Conservation (phyloP, 2,329 filamentous ascomycete species). For the Colletotrichum lini region DNA sequence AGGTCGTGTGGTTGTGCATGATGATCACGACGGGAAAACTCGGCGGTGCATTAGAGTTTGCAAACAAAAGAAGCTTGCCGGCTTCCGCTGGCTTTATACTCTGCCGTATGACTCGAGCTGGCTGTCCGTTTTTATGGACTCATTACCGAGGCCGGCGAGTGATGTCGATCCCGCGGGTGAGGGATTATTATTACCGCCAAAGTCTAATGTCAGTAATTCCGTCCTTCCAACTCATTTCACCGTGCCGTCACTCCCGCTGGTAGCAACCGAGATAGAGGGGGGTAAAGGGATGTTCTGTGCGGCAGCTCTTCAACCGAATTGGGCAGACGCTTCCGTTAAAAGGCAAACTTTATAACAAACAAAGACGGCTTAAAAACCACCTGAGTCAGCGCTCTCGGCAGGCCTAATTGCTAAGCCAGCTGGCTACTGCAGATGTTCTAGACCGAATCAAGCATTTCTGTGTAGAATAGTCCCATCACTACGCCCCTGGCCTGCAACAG, state of each 20-base stretch:
- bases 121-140: neutral
- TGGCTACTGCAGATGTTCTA: too few relatives aligned
- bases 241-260: neutral
- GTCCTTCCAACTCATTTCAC: neutral
- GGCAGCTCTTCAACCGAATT: neutral
- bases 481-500: too few relatives aligned
- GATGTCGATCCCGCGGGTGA: neutral
- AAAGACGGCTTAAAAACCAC: too few relatives aligned
- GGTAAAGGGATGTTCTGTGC: neutral
- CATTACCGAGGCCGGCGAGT: neutral
- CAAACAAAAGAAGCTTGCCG: neutral
- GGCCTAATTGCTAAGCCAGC: too few relatives aligned
- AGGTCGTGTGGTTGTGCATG: constrained; percentile 8
- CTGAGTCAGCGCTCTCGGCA: too few relatives aligned
- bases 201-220: neutral
- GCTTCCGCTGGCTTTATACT: neutral
- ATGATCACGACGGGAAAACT: neutral
- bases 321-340: too few relatives aligned
- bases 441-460: too few relatives aligned
- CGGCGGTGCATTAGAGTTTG: neutral
- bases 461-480: too few relatives aligned
- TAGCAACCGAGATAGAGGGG: too few relatives aligned
- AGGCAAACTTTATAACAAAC: too few relatives aligned
- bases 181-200: neutral
- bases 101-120: neutral